Base-by-base conservation (phyloP, 2,329 filamentous ascomycete species). In the Neofusicoccum laricinum region DNA sequence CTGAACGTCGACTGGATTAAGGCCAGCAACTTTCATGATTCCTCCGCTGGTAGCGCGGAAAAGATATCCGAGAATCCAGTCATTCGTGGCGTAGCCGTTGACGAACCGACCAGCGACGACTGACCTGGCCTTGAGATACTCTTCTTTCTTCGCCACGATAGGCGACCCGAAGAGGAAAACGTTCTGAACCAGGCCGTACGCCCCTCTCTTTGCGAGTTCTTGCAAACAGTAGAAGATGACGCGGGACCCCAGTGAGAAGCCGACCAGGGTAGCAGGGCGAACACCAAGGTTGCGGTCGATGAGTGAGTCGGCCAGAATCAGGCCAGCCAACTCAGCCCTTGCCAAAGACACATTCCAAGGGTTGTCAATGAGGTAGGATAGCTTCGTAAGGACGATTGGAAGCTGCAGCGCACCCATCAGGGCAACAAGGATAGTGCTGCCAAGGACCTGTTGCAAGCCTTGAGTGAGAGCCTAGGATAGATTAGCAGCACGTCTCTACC, bases 311-410 rank as follows among this genome's bases (percentile, higher is more conserved):
- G 95, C 95, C 62, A 99, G 84, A 74, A 99, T 96, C 51, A 97
- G 85, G 2, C 95, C 95, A 7, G 94, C 92, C 64, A 91, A 85
- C 71, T 90, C 93, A 34, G 95, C 95, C 70, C 95, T 88, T 71
- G 95, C 92, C 57, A 97, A 85, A 1, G 95, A 98, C n/a, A 97
- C 93, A 30, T 90, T 92, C 95, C 95, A 99, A 0, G 95, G 95
- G 73, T 99, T 99, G 77, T 99, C 95, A 69, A 99, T 97, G 19
- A 99, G 84, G 73, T 99, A 99, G 0, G 94, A 88, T 10, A 99
- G 85, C 75, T 99, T 99, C 0, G 94, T 93, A 49, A 99, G 81
- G 32, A 97, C 89, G 46, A 99, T 86, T 2, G 95, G 95, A n/a
- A 97, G 81, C 75, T 96, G 92, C 59, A 99, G 82, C 38, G 93